Conservation (phyloP, 140 eudicot species). For the Stevia rebaudiana region DNA sequence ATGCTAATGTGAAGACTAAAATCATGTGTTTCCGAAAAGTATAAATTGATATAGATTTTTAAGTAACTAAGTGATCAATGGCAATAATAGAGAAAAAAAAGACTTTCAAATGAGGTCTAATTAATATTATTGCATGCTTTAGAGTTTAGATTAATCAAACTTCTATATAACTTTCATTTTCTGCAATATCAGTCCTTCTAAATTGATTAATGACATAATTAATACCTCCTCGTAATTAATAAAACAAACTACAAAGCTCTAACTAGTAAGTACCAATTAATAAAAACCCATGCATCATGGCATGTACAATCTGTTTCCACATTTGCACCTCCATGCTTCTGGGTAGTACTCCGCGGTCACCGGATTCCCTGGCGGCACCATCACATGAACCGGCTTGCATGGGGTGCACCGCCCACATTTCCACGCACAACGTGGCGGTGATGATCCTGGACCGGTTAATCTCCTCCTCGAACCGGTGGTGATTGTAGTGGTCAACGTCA, state of each 20-base stretch:
- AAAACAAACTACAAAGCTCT: conserved; percentile 12
- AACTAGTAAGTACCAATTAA: conserved; percentile 9
- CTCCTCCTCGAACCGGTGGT: conserved; percentile 38
- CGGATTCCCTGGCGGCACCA: conserved; percentile 77
- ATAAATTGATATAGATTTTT: too few species aligned
- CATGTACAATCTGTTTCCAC: conserved; percentile 71
- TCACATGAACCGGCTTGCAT: conserved; percentile 70
- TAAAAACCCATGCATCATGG: conserved; percentile 40
- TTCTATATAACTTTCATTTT: conserved; percentile 21
- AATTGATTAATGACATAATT: conserved; percentile 25
- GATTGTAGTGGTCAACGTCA: too few species aligned
- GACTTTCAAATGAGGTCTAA: too few species aligned
- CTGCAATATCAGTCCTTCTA: conserved; percentile 16
- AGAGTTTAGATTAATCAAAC: conserved; percentile 4
- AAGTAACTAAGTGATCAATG: too few species aligned
- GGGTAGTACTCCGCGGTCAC: conserved; percentile 83
- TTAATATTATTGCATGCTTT: too few species aligned
- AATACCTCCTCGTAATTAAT: conserved; percentile 18
- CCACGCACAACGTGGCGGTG: conserved; percentile 72
- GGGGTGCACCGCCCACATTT: conserved; percentile 82
- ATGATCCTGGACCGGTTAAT: conserved; percentile 56
- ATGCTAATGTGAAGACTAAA: too few species aligned
- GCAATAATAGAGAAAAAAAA: too few species aligned
- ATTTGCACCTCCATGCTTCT: conserved; percentile 94
- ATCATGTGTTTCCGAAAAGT: too few species aligned